Conservation (phyloP, 2,329 filamentous ascomycete genomes). For the Bipolaris oryzae region DNA sequence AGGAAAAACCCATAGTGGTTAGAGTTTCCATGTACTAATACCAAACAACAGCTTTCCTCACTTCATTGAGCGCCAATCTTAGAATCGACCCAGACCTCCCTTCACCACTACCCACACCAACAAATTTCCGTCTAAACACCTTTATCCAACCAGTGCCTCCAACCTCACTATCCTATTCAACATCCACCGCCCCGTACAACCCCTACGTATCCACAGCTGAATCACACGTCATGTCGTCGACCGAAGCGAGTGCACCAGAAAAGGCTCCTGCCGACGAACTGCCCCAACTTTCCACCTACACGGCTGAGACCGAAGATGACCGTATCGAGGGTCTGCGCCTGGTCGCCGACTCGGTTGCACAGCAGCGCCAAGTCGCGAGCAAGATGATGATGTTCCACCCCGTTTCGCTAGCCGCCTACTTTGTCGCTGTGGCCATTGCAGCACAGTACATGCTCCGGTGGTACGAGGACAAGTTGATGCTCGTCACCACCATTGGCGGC, state of each 20-base stretch:
- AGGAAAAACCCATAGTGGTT: neutral
- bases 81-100: constrained; percentile 66
- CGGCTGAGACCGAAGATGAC: constrained; percentile 59
- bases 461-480: constrained; percentile 59
- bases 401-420: constrained; percentile 45
- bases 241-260: constrained; percentile 30
- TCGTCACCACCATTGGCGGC: constrained; percentile 64
- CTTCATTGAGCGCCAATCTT: constrained; percentile 79
- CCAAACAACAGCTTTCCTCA: constrained; percentile 72
- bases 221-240: constrained; percentile 47
- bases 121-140: constrained; percentile 55
- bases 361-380: constrained; percentile 75
- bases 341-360: constrained; percentile 79
- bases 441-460: constrained; percentile 50
- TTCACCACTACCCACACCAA: constrained; percentile 69
- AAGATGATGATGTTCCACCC: constrained; percentile 58
- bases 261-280: constrained; percentile 40
- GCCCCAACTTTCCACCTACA: constrained; percentile 67
- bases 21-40: constrained; percentile 16
- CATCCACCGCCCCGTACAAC: constrained; percentile 46
- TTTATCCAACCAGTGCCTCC: constrained; percentile 62
- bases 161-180: constrained; percentile 54
- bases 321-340: constrained; percentile 72
- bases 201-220: constrained; percentile 46
- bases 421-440: constrained; percentile 49